phyloP scores from a whole-genome alignment of 495 filamentous ascomycete genomes.

The Daldinia caldariorum region DNA sequence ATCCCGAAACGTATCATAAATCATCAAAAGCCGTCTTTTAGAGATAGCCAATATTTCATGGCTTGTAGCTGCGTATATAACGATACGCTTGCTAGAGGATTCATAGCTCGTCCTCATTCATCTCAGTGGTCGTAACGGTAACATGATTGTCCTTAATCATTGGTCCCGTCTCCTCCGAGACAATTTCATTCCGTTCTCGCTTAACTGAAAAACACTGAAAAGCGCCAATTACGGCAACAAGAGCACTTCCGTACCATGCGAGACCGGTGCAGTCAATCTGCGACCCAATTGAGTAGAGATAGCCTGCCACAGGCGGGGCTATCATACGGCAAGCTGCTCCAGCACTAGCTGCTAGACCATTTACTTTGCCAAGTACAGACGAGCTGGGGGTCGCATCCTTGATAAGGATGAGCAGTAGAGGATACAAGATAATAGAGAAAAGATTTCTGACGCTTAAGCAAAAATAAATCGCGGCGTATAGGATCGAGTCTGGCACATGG shows the following conservation, averaged over 20 bases:
- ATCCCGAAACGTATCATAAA: conserved; percentile 15
- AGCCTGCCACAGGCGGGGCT: conserved; percentile 78
- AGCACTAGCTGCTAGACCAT: conserved; percentile 81
- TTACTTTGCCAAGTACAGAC: conserved; percentile 77
- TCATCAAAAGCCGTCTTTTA: conserved; percentile 12
- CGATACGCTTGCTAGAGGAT: neutral
- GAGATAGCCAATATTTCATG: neutral
- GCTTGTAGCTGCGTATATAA: neutral
- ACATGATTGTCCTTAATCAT: neutral
- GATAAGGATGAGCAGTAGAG: conserved; percentile 81
- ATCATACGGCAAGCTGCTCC: conserved; percentile 80
- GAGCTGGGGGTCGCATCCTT: conserved; percentile 80
- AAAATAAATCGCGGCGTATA: conserved; percentile 77
- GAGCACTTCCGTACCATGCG: conserved; percentile 78
- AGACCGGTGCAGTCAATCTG: conserved; percentile 75
- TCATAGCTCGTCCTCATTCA: conserved; percentile 14
- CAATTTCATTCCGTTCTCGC: conserved; percentile 46
- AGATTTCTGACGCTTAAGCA: conserved; percentile 77
- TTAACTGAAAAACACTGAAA: conserved; percentile 74
- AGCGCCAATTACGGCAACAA: conserved; percentile 75
- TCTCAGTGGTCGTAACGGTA: conserved; percentile 1
- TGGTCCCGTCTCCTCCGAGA: conserved; percentile 19
- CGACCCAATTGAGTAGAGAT: conserved; percentile 74
- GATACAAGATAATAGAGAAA: conserved; percentile 79
- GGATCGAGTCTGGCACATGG: conserved; percentile 64